Conservation (phyloP, 2,329 filamentous ascomycete genomes). For the Shiraia bambusicola region DNA sequence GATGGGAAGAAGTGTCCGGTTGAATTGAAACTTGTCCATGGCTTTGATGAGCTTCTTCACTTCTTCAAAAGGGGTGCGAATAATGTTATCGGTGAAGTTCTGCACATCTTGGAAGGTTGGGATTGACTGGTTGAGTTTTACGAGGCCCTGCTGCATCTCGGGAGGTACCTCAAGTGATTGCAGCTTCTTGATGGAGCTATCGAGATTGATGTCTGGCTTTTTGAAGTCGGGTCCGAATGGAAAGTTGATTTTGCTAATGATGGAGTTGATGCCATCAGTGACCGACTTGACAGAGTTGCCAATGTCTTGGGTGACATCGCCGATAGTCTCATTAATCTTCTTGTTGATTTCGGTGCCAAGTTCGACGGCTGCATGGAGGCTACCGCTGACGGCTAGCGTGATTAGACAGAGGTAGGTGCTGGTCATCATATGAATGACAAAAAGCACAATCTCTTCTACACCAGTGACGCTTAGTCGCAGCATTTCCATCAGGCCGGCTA, state of each 20-base stretch:
- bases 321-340: conserved; percentile 63
- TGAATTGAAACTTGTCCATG: conserved; percentile 74
- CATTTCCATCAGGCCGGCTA: conserved; percentile 77
- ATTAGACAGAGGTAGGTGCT: conserved; percentile 89
- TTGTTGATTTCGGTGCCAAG: conserved; percentile 62
- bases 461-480: conserved; percentile 77
- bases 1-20: conserved; percentile 75
- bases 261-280: conserved; percentile 40
- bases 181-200: conserved; percentile 64
- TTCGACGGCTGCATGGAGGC: conserved; percentile 68
- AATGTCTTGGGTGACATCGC: conserved; percentile 57
- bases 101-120: conserved; percentile 82
- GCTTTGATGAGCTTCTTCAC: conserved; percentile 72
- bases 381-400: conserved; percentile 77
- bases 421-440: conserved; percentile 88
- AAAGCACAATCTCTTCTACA: conserved; percentile 84
- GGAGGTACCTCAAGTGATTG: conserved; percentile 69
- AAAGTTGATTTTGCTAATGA: conserved; percentile 45
- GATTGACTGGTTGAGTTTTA: conserved; percentile 73
- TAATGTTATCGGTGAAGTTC: conserved; percentile 73
- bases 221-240: conserved; percentile 45
- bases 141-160: conserved; percentile 67
- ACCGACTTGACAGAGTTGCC: conserved; percentile 41
- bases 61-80: conserved; percentile 77
- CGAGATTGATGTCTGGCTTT: conserved; percentile 64